Evolutionary conservation across 805 yeast species (phyloP), one percentile per base, ranked within the genome.

Genomic region (Teunomyces cretensis): DNA sequence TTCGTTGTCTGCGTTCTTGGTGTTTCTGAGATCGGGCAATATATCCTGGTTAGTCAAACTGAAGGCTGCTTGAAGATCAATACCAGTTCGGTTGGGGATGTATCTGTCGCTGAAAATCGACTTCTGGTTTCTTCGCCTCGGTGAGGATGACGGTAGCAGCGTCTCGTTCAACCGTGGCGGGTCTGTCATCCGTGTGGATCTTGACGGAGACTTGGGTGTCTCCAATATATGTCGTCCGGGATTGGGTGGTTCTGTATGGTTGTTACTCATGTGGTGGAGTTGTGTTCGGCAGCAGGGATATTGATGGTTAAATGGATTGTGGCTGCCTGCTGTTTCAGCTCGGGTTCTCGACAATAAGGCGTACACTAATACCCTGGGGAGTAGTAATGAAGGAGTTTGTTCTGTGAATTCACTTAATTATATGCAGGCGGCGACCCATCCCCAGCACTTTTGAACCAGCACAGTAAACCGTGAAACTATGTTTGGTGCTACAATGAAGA

Each of bases 1-100:
- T 54, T 86, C 95, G 52, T 76, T 76, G 42, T 78, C 82, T 6
- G 67, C 60, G 47, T 46, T 28, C 56, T 57, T 38, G 61, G 64
- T 33, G 41, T 60, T 55, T 30, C 68, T 49, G 30, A 65, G 52
- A 37, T 67, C 67, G 1, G 74, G 73, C 13, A 66, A 14, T 61
- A 76, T 58, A 13, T 70, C 78, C 45, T 72, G 78, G 42, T 67
- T 66, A 17, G 74, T 75, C 41, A 83, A 65, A 47, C 82, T 78
- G 61, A 82, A 85, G 6, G 96, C 96, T 0, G 97, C 89, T 57
- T 88, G 94, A 12, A 92, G 69, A 56, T 89, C 95, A 19, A 89
- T 79, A 0, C 96, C 96, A 1, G 88, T 83, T 40, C 99, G 68
- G 48, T 80, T 82, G 4, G 99, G 99, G 22, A 94, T 88, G 62